Percentiles rank a stretch among this genome's conserved stretches.
Evolutionary conservation across 2,329 filamentous ascomycete genomes (phyloP).

Genomic region (Hypoxylon sp.): DNA sequence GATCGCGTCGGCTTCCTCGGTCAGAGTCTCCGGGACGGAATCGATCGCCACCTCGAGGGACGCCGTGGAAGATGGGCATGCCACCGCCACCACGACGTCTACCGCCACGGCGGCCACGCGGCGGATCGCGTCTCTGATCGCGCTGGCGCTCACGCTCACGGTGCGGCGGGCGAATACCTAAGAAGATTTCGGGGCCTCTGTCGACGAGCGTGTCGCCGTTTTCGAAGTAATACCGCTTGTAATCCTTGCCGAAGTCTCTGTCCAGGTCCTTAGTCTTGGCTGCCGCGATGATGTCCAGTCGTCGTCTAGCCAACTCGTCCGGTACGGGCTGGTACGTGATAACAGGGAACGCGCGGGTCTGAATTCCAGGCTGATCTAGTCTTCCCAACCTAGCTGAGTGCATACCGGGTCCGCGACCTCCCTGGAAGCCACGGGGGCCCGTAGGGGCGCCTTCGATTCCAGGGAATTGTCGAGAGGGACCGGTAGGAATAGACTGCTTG

Average conservation of each 20-base stretch:
- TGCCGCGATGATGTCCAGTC: slow-evolving; percentile 71
- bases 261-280: slow-evolving; percentile 62
- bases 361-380: slow-evolving; percentile 43
- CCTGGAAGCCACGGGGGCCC: slow-evolving; percentile 59
- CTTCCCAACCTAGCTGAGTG: slow-evolving; percentile 45
- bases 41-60: slow-evolving; percentile 55
- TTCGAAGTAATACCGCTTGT: slow-evolving; percentile 82
- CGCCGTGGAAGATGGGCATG: slow-evolving; percentile 51
- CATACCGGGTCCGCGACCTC: slow-evolving; percentile 48
- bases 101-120: slow-evolving; percentile 44
- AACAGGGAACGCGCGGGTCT: slow-evolving; percentile 60
- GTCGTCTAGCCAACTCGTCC: slow-evolving; percentile 72
- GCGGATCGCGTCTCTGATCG: slow-evolving; percentile 55
- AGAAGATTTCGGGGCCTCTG: slow-evolving; percentile 78
- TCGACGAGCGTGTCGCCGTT: slow-evolving; percentile 76
- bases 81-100: slow-evolving; percentile 51
- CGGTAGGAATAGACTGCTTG: slow-evolving; percentile 51
- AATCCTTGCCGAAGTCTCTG: slow-evolving; percentile 64
- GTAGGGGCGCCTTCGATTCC: slow-evolving; percentile 56
- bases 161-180: slow-evolving; percentile 73
- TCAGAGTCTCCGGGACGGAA: slow-evolving; percentile 51
- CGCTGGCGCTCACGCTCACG: slow-evolving; percentile 63
- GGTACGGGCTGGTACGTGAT: slow-evolving; percentile 71
- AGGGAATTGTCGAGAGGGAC: slow-evolving; percentile 49
- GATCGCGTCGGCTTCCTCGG: slow-evolving; percentile 37